Percentiles rank a stretch among this genome's conserved stretches.
phyloP scores from a whole-genome alignment of 176 grass and related monocot species.

The Oryza brachyantha region DNA sequence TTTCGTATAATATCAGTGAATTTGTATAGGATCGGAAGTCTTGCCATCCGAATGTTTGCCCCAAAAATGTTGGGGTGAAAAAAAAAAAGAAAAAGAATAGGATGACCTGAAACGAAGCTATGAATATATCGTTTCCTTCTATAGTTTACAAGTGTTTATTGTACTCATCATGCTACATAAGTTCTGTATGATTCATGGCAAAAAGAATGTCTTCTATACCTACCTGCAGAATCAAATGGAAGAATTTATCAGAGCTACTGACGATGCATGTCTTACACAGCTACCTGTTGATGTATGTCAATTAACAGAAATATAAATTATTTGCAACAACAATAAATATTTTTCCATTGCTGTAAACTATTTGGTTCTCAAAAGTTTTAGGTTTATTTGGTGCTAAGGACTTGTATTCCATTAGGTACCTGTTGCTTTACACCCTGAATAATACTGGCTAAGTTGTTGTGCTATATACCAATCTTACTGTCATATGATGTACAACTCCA shows the following conservation, averaged over 20 bases:
- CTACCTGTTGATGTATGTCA: neutral
- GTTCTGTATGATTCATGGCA: conserved; percentile 11
- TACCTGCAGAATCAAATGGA: conserved; percentile 46
- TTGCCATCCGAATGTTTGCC: conserved; percentile 6
- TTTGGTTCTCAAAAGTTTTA: neutral
- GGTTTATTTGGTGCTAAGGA: neutral
- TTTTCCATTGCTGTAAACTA: neutral
- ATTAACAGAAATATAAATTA: neutral
- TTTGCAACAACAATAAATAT: neutral
- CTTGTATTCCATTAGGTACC: neutral
- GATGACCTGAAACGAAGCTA: conserved; percentile 13
- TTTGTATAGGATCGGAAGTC: neutral
- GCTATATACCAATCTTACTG: neutral
- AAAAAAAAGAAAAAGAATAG: neutral
- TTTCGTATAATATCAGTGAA: neutral
- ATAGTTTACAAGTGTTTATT: conserved; percentile 36
- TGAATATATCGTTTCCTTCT: conserved; percentile 35
- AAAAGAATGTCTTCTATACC: conserved; percentile 50
- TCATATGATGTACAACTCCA: neutral
- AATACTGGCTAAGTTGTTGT: neutral
- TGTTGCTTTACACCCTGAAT: neutral
- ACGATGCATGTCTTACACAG: neutral
- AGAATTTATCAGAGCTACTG: neutral
- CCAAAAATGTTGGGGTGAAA: conserved; percentile 5
- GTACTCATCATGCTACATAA: conserved; percentile 35